These are phyloP conservation scores for Hypoxylon sp. DNA, from an alignment of 2,329 filamentous ascomycete species.

Conservation along the genomic window DNA sequence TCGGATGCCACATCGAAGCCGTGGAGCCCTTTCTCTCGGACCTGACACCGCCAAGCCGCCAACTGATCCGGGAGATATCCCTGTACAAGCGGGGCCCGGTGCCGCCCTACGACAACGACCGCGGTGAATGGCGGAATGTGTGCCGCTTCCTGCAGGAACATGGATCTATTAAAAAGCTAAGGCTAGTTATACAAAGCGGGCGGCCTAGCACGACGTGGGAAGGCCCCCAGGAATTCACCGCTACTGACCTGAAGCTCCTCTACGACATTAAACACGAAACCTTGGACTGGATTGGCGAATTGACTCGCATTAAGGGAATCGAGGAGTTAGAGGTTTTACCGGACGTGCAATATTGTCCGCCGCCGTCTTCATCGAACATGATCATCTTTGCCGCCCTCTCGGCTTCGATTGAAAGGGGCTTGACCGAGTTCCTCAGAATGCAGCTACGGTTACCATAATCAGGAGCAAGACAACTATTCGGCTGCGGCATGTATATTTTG, in stretches of 20 bases:
- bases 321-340: conserved; percentile 66
- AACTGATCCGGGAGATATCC: conserved; percentile 64
- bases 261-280: conserved; percentile 62
- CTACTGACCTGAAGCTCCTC: conserved; percentile 63
- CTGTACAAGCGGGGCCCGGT: conserved; percentile 70
- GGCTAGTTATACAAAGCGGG: conserved; percentile 69
- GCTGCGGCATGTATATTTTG: neutral
- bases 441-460: conserved; percentile 52
- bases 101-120: conserved; percentile 68
- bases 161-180: conserved; percentile 60
- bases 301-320: conserved; percentile 66
- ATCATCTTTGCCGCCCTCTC: conserved; percentile 73
- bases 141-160: conserved; percentile 63
- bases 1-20: conserved; percentile 72
- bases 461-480: neutral
- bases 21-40: conserved; percentile 72
- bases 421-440: conserved; percentile 66
- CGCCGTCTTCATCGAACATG: conserved; percentile 67
- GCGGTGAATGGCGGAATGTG: conserved; percentile 68
- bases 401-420: conserved; percentile 69
- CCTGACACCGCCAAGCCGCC: conserved; percentile 64
- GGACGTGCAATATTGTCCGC: conserved; percentile 68
- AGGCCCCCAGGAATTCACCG: conserved; percentile 61
- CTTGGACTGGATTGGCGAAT: conserved; percentile 71
- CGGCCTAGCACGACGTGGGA: conserved; percentile 65